Evolutionary conservation across 2,329 filamentous ascomycete genomes (phyloP).

Genomic region (Colletotrichum navitas): DNA sequence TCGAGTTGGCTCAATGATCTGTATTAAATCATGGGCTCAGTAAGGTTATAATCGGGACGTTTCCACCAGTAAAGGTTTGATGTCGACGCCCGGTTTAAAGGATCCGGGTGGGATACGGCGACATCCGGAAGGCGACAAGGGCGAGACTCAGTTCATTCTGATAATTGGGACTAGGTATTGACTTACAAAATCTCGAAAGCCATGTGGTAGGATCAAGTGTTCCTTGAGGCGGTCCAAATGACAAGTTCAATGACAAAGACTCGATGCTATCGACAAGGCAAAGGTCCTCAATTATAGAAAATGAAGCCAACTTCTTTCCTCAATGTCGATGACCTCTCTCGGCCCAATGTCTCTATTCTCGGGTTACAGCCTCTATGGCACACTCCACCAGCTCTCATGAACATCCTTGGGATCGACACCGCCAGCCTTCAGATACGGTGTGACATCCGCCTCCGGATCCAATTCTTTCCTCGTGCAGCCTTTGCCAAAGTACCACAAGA

Average conservation of each 20-base stretch:
- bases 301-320: not conserved
- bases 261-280: not conserved
- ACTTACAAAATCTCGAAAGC: too few species aligned
- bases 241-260: not conserved
- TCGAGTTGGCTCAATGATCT: not conserved
- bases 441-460: conserved; percentile 69
- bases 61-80: not conserved
- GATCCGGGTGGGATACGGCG: not conserved
- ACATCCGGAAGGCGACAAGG: not conserved
- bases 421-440: conserved; percentile 70
- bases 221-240: not conserved
- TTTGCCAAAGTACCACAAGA: conserved; percentile 75
- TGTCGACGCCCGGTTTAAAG: not conserved
- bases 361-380: conserved; percentile 46
- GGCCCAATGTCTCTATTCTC: not conserved
- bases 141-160: too few species aligned
- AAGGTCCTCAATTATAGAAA: not conserved
- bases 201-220: not conserved
- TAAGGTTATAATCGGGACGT: not conserved
- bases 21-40: not conserved
- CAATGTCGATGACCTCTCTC: not conserved
- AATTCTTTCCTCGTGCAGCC: conserved; percentile 73
- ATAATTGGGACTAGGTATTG: not conserved
- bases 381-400: conserved; percentile 77
- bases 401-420: conserved; percentile 71